These are phyloP conservation scores for Panicum hallii DNA, from an alignment of 202 grass and related monocot genomes.

Conservation along the genomic window DNA sequence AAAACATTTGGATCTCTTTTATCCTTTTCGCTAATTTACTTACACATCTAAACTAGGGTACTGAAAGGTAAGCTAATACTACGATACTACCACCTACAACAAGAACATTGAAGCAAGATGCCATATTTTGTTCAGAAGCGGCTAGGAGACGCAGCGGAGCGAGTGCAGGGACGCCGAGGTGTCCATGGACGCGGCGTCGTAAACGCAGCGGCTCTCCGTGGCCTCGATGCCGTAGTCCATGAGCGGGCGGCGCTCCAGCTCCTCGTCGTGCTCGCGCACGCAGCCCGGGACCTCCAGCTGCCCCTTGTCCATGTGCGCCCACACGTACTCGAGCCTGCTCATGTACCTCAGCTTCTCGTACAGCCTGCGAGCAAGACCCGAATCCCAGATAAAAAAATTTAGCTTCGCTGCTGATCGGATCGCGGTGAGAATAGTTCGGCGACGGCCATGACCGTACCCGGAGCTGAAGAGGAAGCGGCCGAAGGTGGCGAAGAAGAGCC, in stretches of 20 bases:
- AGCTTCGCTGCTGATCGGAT: neutral
- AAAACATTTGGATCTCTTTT: neutral
- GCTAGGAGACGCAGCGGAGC: conserved; percentile 65
- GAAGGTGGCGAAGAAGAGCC: conserved; percentile 91
- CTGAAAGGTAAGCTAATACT: neutral
- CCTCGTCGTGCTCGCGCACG: conserved; percentile 72
- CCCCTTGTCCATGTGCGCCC: conserved; percentile 63
- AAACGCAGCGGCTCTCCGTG: conserved; percentile 44
- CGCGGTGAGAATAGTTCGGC: too few species aligned
- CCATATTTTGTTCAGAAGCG: too few species aligned
- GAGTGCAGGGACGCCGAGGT: conserved; percentile 64
- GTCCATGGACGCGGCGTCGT: conserved; percentile 70
- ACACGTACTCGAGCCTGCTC: conserved; percentile 79
- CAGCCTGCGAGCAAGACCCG: conserved; percentile 50
- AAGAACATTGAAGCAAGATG: too few species aligned
- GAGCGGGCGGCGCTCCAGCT: conserved; percentile 85
- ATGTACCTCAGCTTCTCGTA: conserved; percentile 83
- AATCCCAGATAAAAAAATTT: neutral
- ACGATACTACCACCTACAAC: neutral
- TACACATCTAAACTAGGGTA: conserved; percentile 11
- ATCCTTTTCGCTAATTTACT: neutral
- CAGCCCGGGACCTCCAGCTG: conserved; percentile 75
- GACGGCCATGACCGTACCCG: conserved; percentile 37
- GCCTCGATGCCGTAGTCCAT: conserved; percentile 85
- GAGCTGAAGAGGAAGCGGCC: conserved; percentile 87